These are phyloP conservation scores for Penicillium robsamsonii DNA, from an alignment of 495 filamentous ascomycete genomes.

Conservation along the genomic window DNA sequence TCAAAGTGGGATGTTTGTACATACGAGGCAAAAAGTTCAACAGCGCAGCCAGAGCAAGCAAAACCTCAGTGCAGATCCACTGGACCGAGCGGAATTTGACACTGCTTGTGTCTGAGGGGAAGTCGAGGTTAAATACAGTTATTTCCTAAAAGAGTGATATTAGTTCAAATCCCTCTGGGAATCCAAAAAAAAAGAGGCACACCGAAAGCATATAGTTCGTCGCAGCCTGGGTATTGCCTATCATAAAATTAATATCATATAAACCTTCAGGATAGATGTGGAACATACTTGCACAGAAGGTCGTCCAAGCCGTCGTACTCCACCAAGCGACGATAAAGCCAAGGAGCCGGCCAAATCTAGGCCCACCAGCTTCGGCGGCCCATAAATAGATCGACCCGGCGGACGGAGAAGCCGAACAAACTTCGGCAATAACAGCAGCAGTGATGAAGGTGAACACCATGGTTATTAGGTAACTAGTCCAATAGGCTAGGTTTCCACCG, in stretches of 20 bases:
- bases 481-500: conserved; percentile 55
- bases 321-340: conserved; percentile 59
- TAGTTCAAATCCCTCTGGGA: neutral
- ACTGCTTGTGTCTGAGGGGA: conserved; percentile 44
- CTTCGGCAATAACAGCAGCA: conserved; percentile 55
- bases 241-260: conserved; percentile 8
- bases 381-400: conserved; percentile 58
- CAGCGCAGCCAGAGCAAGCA: conserved; percentile 46
- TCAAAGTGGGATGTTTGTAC: conserved; percentile 2
- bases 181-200: conserved; percentile 6
- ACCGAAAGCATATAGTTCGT: conserved; percentile 56
- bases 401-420: conserved; percentile 55
- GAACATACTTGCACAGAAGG: conserved; percentile 47
- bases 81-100: conserved; percentile 53
- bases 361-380: conserved; percentile 56
- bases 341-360: conserved; percentile 49
- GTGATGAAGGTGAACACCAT: conserved; percentile 57
- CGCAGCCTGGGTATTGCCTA: conserved; percentile 51
- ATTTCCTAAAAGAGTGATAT: conserved; percentile 38
- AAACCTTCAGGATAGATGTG: neutral
- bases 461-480: conserved; percentile 57
- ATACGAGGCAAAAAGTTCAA: conserved; percentile 48
- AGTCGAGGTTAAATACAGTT: conserved; percentile 51
- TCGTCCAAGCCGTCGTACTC: conserved; percentile 60
- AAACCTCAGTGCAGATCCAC: conserved; percentile 49